Evolutionary conservation across 139 green algal species (phyloP), one percentile per base, ranked within the genome.

Genomic region (Chlamydomonas eustigma): DNA sequence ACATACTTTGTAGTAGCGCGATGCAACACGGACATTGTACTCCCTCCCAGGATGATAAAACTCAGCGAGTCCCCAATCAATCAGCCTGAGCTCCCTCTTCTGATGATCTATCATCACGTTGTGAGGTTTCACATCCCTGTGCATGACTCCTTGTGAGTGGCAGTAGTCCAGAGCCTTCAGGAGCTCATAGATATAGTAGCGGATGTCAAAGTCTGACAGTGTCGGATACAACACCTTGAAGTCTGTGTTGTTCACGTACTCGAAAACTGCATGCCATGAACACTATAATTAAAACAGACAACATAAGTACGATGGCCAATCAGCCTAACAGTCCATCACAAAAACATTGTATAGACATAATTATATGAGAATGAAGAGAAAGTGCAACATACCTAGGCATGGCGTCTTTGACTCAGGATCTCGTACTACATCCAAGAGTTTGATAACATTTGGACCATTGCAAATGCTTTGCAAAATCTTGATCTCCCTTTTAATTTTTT

Each of bases 31-130:
- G 70, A 99, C 96, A 81, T 99, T 99, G 88, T 99, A 99, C 84
- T 93, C 89, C 1, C 90, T 86, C 22, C 88, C 90, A 1, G 95
- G 91, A 79, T 98, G 92, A 88, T 99, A 99, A 79, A 99, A 98
- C 86, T 99, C 96, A 5, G 96, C 95, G 33, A 99, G 85, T 25
- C 96, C 96, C 95, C 96, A 99, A 85, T 99, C 96, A 68, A 99
- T 99, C 39, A 99, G 87, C 33, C 96, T 83, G 78, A 99, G 87
- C 84, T 97, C 79, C 24, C 90, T 84, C 84, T 91, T 84, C 58
- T 90, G 82, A 80, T 98, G 96, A 81, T 99, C 96, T 66, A 99
- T 99, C 96, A 99, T 99, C 24, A 98, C 84, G 66, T 94, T 95
- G 84, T 94, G 91, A 3, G 89, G 91, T 80, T 94, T 94, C 35